Evolutionary conservation across 176 grass and related monocot genomes (phyloP).

Genomic region (Leersia perrieri): DNA sequence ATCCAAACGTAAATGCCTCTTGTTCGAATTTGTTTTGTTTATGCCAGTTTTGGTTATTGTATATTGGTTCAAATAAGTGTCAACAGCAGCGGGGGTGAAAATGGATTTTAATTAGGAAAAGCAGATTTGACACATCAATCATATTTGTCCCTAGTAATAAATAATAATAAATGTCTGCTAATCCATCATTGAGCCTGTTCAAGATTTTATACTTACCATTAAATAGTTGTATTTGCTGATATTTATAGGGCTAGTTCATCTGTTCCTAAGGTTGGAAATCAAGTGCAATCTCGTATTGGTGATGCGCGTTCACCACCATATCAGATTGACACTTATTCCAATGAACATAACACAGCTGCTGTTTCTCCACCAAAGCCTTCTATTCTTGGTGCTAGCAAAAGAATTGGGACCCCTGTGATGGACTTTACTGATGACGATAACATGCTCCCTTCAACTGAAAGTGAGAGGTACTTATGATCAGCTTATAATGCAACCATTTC

Average conservation of each 20-base stretch:
- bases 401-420: constrained; percentile 22
- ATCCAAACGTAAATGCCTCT: constrained; percentile 50
- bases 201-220: constrained; percentile 5
- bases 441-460: constrained; percentile 38
- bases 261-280: constrained; percentile 36
- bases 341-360: constrained; percentile 25
- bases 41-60: constrained; percentile 29
- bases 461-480: constrained; percentile 46
- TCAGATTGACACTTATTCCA: constrained; percentile 32
- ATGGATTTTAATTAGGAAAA: not conserved
- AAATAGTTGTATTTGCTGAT: not conserved
- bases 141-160: not conserved
- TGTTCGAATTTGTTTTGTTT: constrained; percentile 25
- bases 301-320: constrained; percentile 26
- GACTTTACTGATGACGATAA: constrained; percentile 30
- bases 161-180: not conserved
- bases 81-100: not conserved
- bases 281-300: constrained; percentile 35
- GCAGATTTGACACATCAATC: not conserved
- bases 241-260: constrained; percentile 49
- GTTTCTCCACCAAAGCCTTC: constrained; percentile 45
- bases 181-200: not conserved
- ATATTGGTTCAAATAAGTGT: not conserved
- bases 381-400: constrained; percentile 33
- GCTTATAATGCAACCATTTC: constrained; percentile 3